phyloP scores from a whole-genome alignment of 148 eudicot species.

The Rheum nobile region DNA sequence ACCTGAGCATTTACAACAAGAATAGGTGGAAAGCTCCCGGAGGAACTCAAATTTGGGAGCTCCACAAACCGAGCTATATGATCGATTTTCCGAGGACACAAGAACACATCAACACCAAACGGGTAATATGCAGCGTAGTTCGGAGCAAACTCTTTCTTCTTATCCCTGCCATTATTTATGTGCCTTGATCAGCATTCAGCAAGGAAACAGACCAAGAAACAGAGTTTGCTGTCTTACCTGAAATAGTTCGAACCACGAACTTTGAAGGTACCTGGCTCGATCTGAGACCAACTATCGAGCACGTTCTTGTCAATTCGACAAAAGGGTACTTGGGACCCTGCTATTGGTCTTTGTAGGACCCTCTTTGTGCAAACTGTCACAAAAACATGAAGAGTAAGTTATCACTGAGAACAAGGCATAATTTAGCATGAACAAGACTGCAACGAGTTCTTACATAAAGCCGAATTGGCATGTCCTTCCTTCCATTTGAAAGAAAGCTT shows the following conservation, averaged over 20 bases:
- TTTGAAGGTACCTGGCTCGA: conserved; percentile 63
- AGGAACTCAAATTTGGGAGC: conserved; percentile 40
- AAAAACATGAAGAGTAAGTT: conserved; percentile 2
- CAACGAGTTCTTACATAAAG: conserved; percentile 31
- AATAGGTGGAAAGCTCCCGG: conserved; percentile 45
- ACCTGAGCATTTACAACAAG: conserved; percentile 84
- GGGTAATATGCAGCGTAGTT: conserved; percentile 45
- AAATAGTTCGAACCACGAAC: conserved; percentile 74
- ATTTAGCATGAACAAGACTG: background rate
- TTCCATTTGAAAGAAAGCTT: conserved; percentile 80
- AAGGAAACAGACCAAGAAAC: background rate
- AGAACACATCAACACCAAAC: conserved; percentile 67
- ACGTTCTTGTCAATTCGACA: conserved; percentile 72
- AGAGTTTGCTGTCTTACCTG: conserved; percentile 30
- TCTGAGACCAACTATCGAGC: conserved; percentile 71
- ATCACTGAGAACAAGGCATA: background rate
- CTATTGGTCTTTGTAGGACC: conserved; percentile 73
- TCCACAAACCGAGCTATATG: conserved; percentile 85
- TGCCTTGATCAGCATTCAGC: background rate
- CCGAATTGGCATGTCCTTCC: conserved; percentile 53
- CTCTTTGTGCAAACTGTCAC: conserved; percentile 67
- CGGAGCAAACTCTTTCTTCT: conserved; percentile 56
- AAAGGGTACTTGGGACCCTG: conserved; percentile 90
- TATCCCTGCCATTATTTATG: conserved; percentile 45
- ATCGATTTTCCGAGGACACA: conserved; percentile 49